phyloP scores from a whole-genome alignment of 2,329 filamentous ascomycete species.

The Colletotrichum falcatum region DNA sequence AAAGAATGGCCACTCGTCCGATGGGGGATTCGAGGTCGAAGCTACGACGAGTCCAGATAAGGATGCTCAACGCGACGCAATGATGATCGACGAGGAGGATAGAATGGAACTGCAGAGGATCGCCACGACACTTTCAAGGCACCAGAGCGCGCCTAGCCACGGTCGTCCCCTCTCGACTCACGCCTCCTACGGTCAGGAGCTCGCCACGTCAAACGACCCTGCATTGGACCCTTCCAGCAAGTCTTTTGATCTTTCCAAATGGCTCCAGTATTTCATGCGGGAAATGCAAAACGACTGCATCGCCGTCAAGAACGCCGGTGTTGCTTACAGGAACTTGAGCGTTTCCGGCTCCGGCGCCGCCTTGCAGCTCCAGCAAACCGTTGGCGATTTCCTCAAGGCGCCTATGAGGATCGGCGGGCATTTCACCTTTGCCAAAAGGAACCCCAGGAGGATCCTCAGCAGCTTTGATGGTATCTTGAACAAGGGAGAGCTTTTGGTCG shows the following conservation, averaged over 20 bases:
- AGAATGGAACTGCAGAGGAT: constrained; percentile 54
- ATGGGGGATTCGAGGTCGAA: not conserved
- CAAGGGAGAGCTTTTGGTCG: constrained; percentile 75
- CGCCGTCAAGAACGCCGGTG: constrained; percentile 64
- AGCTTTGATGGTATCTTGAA: constrained; percentile 73
- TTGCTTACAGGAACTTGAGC: constrained; percentile 73
- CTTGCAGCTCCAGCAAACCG: constrained; percentile 76
- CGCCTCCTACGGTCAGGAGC: constrained; percentile 20
- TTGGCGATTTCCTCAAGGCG: constrained; percentile 68
- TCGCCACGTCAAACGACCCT: constrained; percentile 45
- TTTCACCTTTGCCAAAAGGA: constrained; percentile 59
- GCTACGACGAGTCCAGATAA: constrained; percentile 14
- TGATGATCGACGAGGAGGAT: constrained; percentile 49
- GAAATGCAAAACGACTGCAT: constrained; percentile 67
- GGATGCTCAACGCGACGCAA: constrained; percentile 32
- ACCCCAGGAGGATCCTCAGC: constrained; percentile 70
- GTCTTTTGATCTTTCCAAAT: constrained; percentile 57
- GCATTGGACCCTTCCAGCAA: constrained; percentile 53
- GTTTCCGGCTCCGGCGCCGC: constrained; percentile 76
- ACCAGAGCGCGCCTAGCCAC: constrained; percentile 47
- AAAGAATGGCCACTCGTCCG: constrained; percentile 26
- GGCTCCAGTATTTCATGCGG: constrained; percentile 54
- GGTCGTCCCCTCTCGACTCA: constrained; percentile 35
- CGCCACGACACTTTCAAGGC: constrained; percentile 54
- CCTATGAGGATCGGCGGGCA: constrained; percentile 69